Conservation (phyloP, 805 yeast genomes). For the Metschnikowia matae region DNA sequence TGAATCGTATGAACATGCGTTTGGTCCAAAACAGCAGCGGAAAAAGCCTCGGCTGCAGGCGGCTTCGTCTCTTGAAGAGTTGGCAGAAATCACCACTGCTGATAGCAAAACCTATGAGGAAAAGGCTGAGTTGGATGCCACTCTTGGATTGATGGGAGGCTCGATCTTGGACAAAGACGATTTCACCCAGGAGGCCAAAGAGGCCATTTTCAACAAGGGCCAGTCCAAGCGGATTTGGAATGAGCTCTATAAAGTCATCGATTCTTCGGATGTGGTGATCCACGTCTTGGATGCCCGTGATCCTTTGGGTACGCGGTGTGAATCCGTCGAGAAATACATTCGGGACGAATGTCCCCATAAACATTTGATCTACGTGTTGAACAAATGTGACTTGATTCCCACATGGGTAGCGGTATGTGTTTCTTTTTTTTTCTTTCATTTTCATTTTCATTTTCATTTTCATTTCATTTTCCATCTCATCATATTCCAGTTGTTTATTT, state of each 20-base stretch:
- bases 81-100: conserved; percentile 54
- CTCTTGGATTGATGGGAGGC: conserved; percentile 78
- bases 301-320: conserved; percentile 94
- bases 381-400: conserved; percentile 97
- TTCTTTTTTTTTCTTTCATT: conserved; percentile 1
- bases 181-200: conserved; percentile 87
- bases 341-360: conserved; percentile 93
- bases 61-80: conserved; percentile 73
- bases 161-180: conserved; percentile 61
- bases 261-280: conserved; percentile 94
- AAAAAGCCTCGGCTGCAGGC: conserved; percentile 78
- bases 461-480: background rate
- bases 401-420: conserved; percentile 98
- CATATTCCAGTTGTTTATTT: background rate
- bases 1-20: conserved; percentile 74
- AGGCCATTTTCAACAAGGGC: conserved; percentile 93
- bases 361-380: conserved; percentile 88
- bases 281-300: conserved; percentile 97
- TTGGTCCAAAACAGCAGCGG: conserved; percentile 94
- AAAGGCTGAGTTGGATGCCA: conserved; percentile 68
- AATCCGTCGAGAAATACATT: conserved; percentile 87
- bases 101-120: conserved; percentile 65
- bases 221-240: conserved; percentile 99
- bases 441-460: conserved; percentile 1
- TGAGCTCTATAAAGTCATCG: conserved; percentile 93